A percentile compares a stretch with the other conserved stretches of the same genome.
These are phyloP conservation scores for Yarrowia keelungensis DNA, from an alignment of 805 yeast genomes.

Conservation along the genomic window DNA sequence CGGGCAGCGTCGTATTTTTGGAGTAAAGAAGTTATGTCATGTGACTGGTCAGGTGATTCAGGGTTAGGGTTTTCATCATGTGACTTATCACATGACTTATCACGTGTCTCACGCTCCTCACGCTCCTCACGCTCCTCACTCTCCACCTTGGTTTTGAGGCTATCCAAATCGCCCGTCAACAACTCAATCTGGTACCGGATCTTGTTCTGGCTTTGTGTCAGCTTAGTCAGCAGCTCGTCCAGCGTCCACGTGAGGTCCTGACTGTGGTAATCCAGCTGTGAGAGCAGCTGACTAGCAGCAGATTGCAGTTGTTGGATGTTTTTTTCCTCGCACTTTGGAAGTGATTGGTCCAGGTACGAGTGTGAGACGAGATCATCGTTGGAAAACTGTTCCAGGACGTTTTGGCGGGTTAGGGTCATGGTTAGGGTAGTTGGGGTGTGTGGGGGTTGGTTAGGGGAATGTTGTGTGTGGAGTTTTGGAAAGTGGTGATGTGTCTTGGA, in stretches of 20 bases:
- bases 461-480: too few relatives aligned
- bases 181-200: constrained; percentile 50
- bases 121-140: not conserved
- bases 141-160: constrained; percentile 43
- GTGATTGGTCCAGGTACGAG: constrained; percentile 30
- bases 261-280: constrained; percentile 47
- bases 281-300: constrained; percentile 46
- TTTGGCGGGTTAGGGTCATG: constrained; percentile 33
- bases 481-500: too few relatives aligned
- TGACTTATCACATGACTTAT: not conserved
- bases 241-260: constrained; percentile 48
- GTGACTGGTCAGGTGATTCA: not conserved
- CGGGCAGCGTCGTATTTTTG: constrained; percentile 44
- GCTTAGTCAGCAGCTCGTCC: constrained; percentile 44
- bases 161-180: constrained; percentile 47
- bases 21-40: not conserved
- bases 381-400: constrained; percentile 44
- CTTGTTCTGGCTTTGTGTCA: constrained; percentile 45
- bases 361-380: constrained; percentile 45
- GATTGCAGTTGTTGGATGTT: constrained; percentile 46
- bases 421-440: not conserved
- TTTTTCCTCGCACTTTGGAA: constrained; percentile 36
- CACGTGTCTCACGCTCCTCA: too few relatives aligned
- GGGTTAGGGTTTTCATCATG: not conserved
- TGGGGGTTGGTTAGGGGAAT: not conserved